Evolutionary conservation across 257 asterid species (phyloP).

Genomic region (Salvia miltiorrhiza): DNA sequence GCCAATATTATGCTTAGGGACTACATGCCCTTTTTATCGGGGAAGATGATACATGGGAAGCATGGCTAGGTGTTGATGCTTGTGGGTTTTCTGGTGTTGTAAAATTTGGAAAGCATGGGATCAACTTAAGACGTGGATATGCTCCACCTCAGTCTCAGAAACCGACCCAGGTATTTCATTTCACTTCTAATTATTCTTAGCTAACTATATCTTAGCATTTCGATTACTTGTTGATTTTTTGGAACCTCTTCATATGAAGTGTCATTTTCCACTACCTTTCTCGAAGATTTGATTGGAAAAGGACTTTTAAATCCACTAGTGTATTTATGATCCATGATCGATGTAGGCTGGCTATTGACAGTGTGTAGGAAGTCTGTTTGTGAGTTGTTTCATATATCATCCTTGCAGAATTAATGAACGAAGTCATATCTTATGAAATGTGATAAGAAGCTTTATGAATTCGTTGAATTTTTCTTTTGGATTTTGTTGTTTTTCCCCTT

Average conservation of each 20-base stretch:
- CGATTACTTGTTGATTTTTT: neutral
- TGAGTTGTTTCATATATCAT: slow-evolving; percentile 17
- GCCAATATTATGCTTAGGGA: slow-evolving; percentile 43
- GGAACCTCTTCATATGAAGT: neutral
- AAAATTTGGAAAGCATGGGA: slow-evolving; percentile 47
- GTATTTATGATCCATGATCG: neutral
- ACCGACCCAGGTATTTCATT: slow-evolving; percentile 73
- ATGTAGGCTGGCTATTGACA: slow-evolving; percentile 1
- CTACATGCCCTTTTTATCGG: slow-evolving; percentile 90
- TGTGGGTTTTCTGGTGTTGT: slow-evolving; percentile 72
- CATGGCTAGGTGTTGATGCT: slow-evolving; percentile 77
- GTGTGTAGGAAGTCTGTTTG: neutral
- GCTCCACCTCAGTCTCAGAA: slow-evolving; percentile 81
- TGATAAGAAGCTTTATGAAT: neutral
- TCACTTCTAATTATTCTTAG: slow-evolving; percentile 9
- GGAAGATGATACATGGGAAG: slow-evolving; percentile 98
- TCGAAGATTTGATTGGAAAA: neutral
- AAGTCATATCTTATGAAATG: neutral
- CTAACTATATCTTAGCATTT: neutral
- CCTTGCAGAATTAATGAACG: neutral
- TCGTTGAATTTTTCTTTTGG: neutral
- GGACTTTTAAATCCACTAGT: neutral
- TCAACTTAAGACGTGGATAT: slow-evolving; percentile 91
- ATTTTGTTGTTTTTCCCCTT: neutral
- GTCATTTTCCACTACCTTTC: neutral